Base-by-base conservation (phyloP, 768 basidiomycete genomes). In the Suillus ampliporus region DNA sequence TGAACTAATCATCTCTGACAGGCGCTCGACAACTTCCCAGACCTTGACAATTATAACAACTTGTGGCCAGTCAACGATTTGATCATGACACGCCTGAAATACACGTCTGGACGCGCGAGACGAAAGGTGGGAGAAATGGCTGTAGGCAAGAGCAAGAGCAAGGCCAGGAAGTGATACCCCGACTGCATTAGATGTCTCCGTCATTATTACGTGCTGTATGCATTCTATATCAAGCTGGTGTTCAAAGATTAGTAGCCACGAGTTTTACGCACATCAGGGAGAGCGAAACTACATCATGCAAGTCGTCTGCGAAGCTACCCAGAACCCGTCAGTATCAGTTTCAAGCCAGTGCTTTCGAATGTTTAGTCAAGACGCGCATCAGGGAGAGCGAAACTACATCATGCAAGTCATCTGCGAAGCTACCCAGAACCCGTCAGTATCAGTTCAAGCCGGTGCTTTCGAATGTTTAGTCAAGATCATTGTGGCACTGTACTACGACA, bases 261-360 rank as follows among this genome's bases (percentile, higher is more conserved):
- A 31, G 31, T 31, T 31, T 31, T 31, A 21, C 43, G n/a, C 8
- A 3, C 31, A 62, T 14, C 72, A 99, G 95, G 97, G 97, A 68
- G 97, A 99, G 77, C 88, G 97, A 52, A 99, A 99, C 79, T 99
- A 97, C 80, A 99, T 99, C 77, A 99, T 99, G 97, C 97, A 99
- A 80, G 95, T 99, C 50, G 93, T 99, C 19, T 99, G 97, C 74
- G 97, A 99, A 72, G 97, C 96, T 0, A 99, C 97, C 0, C 97
- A 99, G 76, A 95, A 89, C 68, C 63, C 84, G 1, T 77, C 88
- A 2, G 86, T 91, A 3, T 76, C 83, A 40, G 95, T 99, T n/a
- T 41, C 96, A 98, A 80, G 91, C 97, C 19, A 93, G 89, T 35
- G 91, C 97, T 5, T 99, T 97, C 70, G 95, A 97, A 74, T 95